Base-by-base conservation (phyloP, 139 green algal genomes). In the Chlamydomonas eustigma region DNA sequence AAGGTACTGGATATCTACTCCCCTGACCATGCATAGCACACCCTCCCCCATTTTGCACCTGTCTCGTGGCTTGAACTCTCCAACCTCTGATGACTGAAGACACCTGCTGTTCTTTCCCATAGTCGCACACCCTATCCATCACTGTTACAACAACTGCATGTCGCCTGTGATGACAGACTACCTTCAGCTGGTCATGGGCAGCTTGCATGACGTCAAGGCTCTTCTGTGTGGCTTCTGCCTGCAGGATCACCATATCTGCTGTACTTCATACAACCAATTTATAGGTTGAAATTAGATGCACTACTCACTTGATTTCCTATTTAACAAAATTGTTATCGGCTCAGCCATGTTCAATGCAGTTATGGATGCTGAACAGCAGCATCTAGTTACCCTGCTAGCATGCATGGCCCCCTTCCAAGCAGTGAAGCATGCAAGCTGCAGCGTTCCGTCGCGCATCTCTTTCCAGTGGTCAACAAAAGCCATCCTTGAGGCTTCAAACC, bases 391-490 rank as follows among this genome's bases (percentile, higher is more conserved):
- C 69, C 64, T 51, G 37, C 22, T 3, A 6, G 37, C 35, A 37
- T 67, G 39, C 2, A 65, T 34, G 1, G 24, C 44, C 31, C 25
- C 39, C 30, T 33, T 32, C 71, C 71, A 76, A 1, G 28, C 28
- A 1, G 50, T 32, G 5, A 67, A 38, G 31, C 36, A 31, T 2
- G 31, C 24, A 2, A 31, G 4, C 72, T 71, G 34, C 51, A 71
- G 72, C 32, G 37, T 64, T 0, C 58, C 63, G 4, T 1, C 32
- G 0, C 79, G 74, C 44, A 80, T 8, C 22, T 33, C 4, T 28
- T 64, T 50, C 64, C 77, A 75, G 70, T 69, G 79, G 39, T 74
- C 74, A 38, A 84, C 79, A 37, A 84, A 72, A 2, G 37, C 39
- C 51, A 78, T 58, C 31, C 79, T 39, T n/a, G 39, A 70, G 28